Base-by-base conservation (phyloP, 2,329 filamentous ascomycete genomes). In the Arthrocladium fulminans region DNA sequence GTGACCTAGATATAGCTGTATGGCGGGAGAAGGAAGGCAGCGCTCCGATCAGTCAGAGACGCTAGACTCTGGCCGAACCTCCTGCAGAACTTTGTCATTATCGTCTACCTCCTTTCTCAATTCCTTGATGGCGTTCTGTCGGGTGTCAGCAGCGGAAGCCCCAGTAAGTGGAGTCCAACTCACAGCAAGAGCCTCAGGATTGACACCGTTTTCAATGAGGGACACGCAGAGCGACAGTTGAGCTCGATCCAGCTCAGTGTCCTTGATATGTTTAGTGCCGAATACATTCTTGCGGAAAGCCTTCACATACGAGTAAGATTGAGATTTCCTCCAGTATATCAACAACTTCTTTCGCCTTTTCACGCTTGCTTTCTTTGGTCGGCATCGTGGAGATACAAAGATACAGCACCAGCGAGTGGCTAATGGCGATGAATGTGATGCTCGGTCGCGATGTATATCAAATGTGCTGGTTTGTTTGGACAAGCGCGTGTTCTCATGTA, bases 141-240 rank as follows among this genome's bases (percentile, higher is more conserved):
- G 39, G 40, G 24, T 39, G 40, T 49, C 34, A 53, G 45, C 22
- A 35, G 29, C 50, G 42, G 52, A 40, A n/a, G 22, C 2, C 15
- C 32, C 20, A n/a, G 45, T 34, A 30, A 29, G 9, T 6, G 15
- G 30, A 15, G 17, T 20, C 42, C 15, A 53, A 71, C 87, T 62
- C 76, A 97, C 92, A 20, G 90, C 89, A 25, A 98, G 73, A 1
- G 90, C 92, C 65, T 97, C 90, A 0, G 92, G 92, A 63, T 95
- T 95, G 24, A 97, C 88, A 12, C 92, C 92, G 62, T 95, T 95
- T 68, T 98, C 92, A 59, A 98, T 94, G 66, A 98, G 78, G 47
- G 88, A 95, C 51, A 97, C 90, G 67, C 92, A 98, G 54, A 96
- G 86, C 2, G 89, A 95, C 15, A 98, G 74, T 17, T 89, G 88